phyloP scores from a whole-genome alignment of 768 basidiomycete species.

The Auricularia cornea region DNA sequence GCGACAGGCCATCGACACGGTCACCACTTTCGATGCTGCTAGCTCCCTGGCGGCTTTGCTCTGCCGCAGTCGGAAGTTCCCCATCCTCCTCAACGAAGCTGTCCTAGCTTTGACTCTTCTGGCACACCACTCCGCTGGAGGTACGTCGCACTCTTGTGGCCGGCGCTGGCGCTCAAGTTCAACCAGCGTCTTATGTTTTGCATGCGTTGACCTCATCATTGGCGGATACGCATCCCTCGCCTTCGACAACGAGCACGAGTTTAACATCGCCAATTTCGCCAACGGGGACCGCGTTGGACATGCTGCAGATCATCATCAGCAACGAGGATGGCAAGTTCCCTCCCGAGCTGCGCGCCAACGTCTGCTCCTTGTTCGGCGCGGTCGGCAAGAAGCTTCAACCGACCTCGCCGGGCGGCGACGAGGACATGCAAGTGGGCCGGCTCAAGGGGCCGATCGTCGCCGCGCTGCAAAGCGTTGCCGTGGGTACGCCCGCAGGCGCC shows the following conservation, averaged over 20 bases:
- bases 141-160: conserved; percentile 31
- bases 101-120: conserved; percentile 75
- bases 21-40: conserved; percentile 48
- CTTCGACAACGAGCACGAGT: conserved; percentile 20
- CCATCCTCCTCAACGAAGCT: conserved; percentile 82
- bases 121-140: conserved; percentile 54
- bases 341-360: conserved; percentile 69
- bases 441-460: conserved; percentile 45
- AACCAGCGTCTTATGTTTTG: conserved; percentile 52
- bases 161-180: neutral
- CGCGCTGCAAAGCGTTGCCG: conserved; percentile 29
- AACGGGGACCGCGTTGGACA: conserved; percentile 53
- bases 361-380: conserved; percentile 63
- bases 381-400: conserved; percentile 37
- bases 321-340: conserved; percentile 45
- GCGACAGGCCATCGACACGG: conserved; percentile 42
- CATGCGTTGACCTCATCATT: conserved; percentile 48
- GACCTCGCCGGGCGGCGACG: conserved; percentile 32
- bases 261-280: conserved; percentile 30
- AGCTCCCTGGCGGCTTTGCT: conserved; percentile 63
- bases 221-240: conserved; percentile 23
- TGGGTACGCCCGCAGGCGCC: conserved; percentile 29
- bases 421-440: conserved; percentile 26
- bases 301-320: conserved; percentile 54
- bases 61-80: conserved; percentile 68